Evolutionary conservation across 2,329 filamentous ascomycete species (phyloP).

Genomic region (Aspergillus brasiliensis): DNA sequence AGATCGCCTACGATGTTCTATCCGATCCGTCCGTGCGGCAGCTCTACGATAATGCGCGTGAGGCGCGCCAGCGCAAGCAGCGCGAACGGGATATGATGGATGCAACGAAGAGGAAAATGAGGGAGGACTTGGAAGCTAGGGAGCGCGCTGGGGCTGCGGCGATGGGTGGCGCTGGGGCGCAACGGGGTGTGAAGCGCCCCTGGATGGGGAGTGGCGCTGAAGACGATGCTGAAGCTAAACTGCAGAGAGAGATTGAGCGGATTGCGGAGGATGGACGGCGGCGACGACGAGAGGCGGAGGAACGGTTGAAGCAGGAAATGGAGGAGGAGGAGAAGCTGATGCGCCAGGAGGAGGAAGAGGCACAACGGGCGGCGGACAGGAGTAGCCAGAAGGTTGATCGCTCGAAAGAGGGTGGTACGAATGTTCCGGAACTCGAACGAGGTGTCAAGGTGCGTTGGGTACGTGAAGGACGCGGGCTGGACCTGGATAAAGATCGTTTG

Average conservation of each 20-base stretch:
- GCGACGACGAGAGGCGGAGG: constrained; percentile 53
- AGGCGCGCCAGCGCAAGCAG: constrained; percentile 69
- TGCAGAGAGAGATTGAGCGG: constrained; percentile 56
- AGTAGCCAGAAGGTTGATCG: constrained; percentile 35
- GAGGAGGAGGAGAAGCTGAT: constrained; percentile 42
- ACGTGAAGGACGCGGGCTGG: constrained; percentile 48
- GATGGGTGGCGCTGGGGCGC: constrained; percentile 31
- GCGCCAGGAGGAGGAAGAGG: constrained; percentile 48
- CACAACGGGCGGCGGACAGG: constrained; percentile 39
- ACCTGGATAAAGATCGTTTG: constrained; percentile 53
- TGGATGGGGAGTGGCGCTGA: constrained; percentile 41
- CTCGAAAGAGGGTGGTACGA: constrained; percentile 41
- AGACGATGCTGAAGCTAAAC: constrained; percentile 49
- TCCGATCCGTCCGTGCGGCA: constrained; percentile 69
- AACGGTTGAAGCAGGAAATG: constrained; percentile 48
- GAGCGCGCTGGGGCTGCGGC: constrained; percentile 60
- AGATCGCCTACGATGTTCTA: constrained; percentile 84
- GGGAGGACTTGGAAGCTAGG: constrained; percentile 80
- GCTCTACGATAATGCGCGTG: constrained; percentile 76
- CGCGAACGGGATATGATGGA: constrained; percentile 74
- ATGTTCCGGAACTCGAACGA: constrained; percentile 58
- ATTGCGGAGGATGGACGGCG: constrained; percentile 57
- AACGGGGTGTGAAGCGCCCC: constrained; percentile 60
- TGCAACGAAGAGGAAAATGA: constrained; percentile 71
- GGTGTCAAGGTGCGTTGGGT: constrained; percentile 61